Base-by-base conservation (phyloP, 2,329 filamentous ascomycete species). In the Plenodomus biglobosus region DNA sequence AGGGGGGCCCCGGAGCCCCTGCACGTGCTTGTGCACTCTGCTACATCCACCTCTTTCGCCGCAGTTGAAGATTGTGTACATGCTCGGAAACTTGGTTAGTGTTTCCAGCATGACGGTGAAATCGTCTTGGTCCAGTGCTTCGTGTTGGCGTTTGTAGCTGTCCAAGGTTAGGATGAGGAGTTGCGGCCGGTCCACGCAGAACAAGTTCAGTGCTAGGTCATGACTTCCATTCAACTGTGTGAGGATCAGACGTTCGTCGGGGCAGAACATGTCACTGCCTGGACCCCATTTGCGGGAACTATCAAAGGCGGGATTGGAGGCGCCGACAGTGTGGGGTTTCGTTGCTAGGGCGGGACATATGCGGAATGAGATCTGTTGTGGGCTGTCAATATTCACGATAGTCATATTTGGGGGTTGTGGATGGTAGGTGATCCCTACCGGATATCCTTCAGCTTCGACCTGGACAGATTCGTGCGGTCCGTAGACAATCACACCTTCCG, bases 11-110 rank as follows among this genome's bases (percentile, higher is more conserved):
- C 44, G 46, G 13, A 78, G 58, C 1, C 74, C 54, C 52, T 80
- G 78, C 50, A 80, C 50, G 62, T 80, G 78, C 59, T 80, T 80
- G 52, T 80, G 78, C 40, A 74, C 57, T 8, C 78, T 58, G 43
- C 75, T 78, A 44, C 76, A 77, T 1, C 78, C 77, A 6, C 73
- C 74, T 3, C 65, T 65, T 34, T 70, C 66, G 0, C 72, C 71
- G 58, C 78, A 77, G 53, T 80, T 80, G 63, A 73, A 80, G 16
- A 80, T 73, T 13, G 71, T 60, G 46, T 75, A 70, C 49, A 75
- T 67, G 5, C 52, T 61, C 3, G 53, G 46, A 13, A 73, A 50
- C 0, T 50, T 41, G 3, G 53, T 52, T 16, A 78, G 44, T 1
- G 73, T 60, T 16, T 66, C 66, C 10, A 68, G 64, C 8, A 70